Evolutionary conservation across 306 rosid species (phyloP).

Genomic region (Mucuna pruriens): DNA sequence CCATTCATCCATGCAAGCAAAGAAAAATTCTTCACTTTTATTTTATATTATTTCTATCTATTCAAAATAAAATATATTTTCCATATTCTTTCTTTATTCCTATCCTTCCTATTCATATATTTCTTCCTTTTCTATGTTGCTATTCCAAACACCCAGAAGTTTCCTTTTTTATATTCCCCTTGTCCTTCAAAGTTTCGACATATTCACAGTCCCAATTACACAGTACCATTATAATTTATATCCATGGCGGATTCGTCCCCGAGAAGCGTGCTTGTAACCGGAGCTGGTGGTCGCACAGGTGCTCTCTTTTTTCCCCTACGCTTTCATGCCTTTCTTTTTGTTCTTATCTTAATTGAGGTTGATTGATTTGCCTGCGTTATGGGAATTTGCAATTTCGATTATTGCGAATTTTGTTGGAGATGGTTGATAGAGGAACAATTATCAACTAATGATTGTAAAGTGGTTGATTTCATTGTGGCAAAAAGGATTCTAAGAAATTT

Average conservation of each 20-base stretch:
- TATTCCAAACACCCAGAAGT: not conserved
- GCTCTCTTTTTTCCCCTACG: not conserved
- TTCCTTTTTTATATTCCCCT: not conserved
- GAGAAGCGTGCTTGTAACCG: conserved; percentile 85
- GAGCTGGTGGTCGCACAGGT: conserved; percentile 98
- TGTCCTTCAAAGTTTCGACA: not conserved
- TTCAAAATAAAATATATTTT: too few species aligned
- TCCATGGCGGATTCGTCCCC: conserved; percentile 69
- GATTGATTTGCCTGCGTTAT: not conserved
- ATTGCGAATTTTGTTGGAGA: conserved; percentile 50
- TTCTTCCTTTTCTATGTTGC: too few species aligned
- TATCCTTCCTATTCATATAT: too few species aligned
- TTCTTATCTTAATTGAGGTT: not conserved
- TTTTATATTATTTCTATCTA: too few species aligned
- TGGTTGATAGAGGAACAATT: conserved; percentile 87
- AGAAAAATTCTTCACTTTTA: too few species aligned
- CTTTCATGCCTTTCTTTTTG: not conserved
- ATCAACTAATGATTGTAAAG: conserved; percentile 82
- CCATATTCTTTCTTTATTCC: too few species aligned
- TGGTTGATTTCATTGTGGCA: conserved; percentile 99
- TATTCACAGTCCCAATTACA: not conserved
- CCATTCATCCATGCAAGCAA: too few species aligned
- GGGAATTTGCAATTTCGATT: not conserved
- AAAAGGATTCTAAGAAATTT: conserved; percentile 55
- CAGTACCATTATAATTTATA: not conserved